phyloP scores from a whole-genome alignment of 805 yeast genomes.

The Hanseniaspora taiwanica region DNA sequence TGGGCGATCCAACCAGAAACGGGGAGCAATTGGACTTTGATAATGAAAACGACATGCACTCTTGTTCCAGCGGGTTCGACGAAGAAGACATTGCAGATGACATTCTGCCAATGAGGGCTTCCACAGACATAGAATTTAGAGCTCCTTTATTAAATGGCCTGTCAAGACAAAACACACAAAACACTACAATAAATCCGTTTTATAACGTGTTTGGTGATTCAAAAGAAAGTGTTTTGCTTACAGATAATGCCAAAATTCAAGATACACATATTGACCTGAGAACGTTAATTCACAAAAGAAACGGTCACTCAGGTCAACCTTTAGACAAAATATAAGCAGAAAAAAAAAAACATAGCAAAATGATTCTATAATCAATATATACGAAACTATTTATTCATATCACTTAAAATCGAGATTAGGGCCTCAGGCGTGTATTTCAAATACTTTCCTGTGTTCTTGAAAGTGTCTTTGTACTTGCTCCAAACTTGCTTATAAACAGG shows the following conservation, averaged over 20 bases:
- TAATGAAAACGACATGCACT: not conserved
- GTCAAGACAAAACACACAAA: not conserved
- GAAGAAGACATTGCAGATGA: not conserved
- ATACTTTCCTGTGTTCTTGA: slow-evolving; percentile 25
- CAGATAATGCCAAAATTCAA: not conserved
- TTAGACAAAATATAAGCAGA: not conserved
- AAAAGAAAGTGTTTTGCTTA: slow-evolving; percentile 1
- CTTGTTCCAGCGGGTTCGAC: too few species aligned
- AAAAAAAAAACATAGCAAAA: too few species aligned
- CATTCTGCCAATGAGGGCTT: not conserved
- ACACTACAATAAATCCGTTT: not conserved
- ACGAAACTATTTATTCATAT: slow-evolving; percentile 17
- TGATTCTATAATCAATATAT: too few species aligned
- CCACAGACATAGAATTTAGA: not conserved
- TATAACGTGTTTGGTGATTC: not conserved
- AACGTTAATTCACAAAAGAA: not conserved
- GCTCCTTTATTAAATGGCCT: not conserved
- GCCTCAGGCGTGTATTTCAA: slow-evolving; percentile 24
- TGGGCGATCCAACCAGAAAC: too few species aligned
- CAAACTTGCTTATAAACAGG: slow-evolving; percentile 81
- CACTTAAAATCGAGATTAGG: slow-evolving; percentile 16
- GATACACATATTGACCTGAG: not conserved
- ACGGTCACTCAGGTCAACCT: too few species aligned
- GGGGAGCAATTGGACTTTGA: not conserved
- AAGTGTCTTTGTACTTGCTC: slow-evolving; percentile 37